Percentiles rank a stretch among this genome's conserved stretches.
These are phyloP conservation scores for Rhodomyrtus psidioides DNA, from an alignment of 441 rosid species.

Conservation along the genomic window DNA sequence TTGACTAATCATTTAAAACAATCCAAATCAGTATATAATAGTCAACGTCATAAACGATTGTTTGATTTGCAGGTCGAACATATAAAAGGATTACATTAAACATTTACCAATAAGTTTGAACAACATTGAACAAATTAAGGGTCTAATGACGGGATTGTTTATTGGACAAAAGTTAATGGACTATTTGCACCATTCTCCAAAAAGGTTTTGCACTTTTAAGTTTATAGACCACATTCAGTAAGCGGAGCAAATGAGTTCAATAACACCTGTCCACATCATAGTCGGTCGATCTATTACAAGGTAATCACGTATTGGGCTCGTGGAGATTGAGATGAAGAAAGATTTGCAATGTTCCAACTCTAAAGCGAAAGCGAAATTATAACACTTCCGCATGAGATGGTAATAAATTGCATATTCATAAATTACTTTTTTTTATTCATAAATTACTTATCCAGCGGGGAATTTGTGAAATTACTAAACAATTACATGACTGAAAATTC, in stretches of 20 bases:
- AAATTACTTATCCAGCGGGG: neutral
- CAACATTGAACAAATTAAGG: neutral
- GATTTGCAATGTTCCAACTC: neutral
- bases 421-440: neutral
- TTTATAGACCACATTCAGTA: neutral
- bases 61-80: neutral
- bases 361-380: neutral
- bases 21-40: neutral
- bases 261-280: accelerated
- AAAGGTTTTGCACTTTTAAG: neutral
- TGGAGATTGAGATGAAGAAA: neutral
- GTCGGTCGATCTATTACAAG: neutral
- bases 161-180: neutral
- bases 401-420: neutral
- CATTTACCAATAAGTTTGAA: neutral
- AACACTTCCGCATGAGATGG: neutral
- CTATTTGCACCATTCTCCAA: neutral
- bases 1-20: neutral
- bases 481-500: neutral
- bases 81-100: neutral
- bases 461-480: neutral
- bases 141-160: too few relatives aligned
- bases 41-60: accelerated
- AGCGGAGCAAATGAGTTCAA: neutral
- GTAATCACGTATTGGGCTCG: neutral